Evolutionary conservation across 257 asterid species (phyloP).

Genomic region (Striga asiatica): DNA sequence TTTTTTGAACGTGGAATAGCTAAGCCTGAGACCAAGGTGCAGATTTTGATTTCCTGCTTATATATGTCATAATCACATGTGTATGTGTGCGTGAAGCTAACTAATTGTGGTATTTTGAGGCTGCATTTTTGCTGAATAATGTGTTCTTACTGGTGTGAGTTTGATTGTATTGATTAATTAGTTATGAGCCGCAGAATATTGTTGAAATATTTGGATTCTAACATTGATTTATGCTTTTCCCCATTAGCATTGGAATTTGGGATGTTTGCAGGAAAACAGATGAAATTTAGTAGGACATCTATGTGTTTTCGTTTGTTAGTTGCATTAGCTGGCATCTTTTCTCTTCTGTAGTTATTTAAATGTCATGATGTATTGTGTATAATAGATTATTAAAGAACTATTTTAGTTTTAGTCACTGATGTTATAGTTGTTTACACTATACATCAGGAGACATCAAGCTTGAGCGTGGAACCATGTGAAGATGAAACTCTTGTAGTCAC

Average conservation of each 20-base stretch:
- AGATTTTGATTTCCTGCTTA: not conserved
- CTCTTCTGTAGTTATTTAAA: not conserved
- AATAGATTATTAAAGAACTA: not conserved
- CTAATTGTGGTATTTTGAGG: not conserved
- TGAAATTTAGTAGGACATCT: not conserved
- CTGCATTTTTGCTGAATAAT: constrained; percentile 4
- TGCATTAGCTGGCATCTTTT: not conserved
- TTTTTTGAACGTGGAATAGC: constrained; percentile 93
- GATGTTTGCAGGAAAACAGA: constrained; percentile 4
- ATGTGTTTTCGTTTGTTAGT: not conserved
- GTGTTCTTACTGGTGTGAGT: no score
- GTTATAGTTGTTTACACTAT: not conserved
- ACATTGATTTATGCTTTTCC: not conserved
- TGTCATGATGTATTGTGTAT: not conserved
- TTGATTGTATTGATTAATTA: not conserved
- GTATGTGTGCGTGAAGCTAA: not conserved
- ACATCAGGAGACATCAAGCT: constrained; percentile 97
- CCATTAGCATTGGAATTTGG: constrained; percentile 3
- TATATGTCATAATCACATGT: not conserved
- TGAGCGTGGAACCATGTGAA: constrained; percentile 87
- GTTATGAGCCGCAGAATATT: not conserved
- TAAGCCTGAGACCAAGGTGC: constrained; percentile 79
- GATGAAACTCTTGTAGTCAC: constrained; percentile 64
- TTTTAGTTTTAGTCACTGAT: constrained; percentile 7
- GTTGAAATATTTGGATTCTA: not conserved